These are phyloP conservation scores for Spizellomyces punctatus DNA, from an alignment of 192 early-diverging fungal species.

Conservation along the genomic window DNA sequence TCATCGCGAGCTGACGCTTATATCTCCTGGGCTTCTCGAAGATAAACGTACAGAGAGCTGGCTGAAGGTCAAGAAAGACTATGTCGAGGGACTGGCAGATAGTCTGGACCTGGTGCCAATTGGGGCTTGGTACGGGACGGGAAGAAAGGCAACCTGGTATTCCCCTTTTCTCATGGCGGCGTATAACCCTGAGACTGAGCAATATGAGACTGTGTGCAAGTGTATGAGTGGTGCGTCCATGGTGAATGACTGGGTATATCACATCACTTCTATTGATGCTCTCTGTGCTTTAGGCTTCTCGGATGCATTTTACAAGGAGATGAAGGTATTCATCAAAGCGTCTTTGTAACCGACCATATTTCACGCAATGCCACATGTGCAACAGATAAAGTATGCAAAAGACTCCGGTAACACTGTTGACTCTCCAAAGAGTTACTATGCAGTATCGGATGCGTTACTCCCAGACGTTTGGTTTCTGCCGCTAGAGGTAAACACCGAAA, in stretches of 20 bases:
- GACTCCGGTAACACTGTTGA: neutral
- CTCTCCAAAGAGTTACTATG: conserved; percentile 6
- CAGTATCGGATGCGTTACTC: conserved; percentile 5
- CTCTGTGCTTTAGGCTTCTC: neutral
- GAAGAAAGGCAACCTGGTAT: conserved; percentile 22
- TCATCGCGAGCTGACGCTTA: neutral
- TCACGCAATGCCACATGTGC: too few species aligned
- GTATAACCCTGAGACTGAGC: conserved; percentile 12
- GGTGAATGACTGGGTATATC: too few species aligned
- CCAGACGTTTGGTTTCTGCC: conserved; percentile 30
- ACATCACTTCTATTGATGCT: neutral
- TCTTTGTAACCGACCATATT: too few species aligned
- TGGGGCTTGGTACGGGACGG: conserved; percentile 29
- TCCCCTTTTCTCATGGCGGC: conserved; percentile 21
- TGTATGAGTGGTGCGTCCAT: conserved; percentile 27
- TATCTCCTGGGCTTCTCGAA: neutral
- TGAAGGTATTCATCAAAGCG: neutral
- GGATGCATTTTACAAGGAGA: conserved; percentile 24
- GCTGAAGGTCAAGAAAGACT: conserved; percentile 33
- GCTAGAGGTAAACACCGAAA: conserved; percentile 5
- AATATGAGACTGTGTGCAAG: conserved; percentile 13
- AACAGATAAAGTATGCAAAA: neutral
- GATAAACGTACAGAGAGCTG: conserved; percentile 24
- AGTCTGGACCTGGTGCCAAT: conserved; percentile 28
- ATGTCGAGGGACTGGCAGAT: conserved; percentile 10